Evolutionary conservation across 345 rosid species (phyloP), one percentile per base, ranked within the genome.

Genomic region (Pugionium cornutum): DNA sequence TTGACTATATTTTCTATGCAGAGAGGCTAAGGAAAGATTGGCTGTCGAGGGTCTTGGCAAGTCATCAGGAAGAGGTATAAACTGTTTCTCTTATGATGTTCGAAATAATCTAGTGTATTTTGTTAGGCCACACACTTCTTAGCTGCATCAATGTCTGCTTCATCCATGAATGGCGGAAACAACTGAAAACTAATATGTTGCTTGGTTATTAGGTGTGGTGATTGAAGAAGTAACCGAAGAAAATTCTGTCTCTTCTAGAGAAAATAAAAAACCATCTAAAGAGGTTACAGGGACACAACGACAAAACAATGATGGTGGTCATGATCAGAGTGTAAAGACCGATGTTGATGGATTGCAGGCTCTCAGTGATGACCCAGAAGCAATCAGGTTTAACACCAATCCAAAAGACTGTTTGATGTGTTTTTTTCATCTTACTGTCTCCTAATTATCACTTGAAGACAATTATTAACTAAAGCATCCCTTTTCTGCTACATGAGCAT

Each of bases 161-260:
- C 37, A 5, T 48, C 43, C 48, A 18, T 58, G 52, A 31, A 30
- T 7, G 34, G 6, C 31, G 3, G 25, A 18, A 58, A 37, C 45
- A 52, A 8, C 56, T 73, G 58, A 66, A 27, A n/a, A 10, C 41
- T 39, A 8, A 35, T 7, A 9, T 46, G 32, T 29, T 64, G 33
- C 33, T 57, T 69, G 43, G 67, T 53, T 64, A 31, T 57, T 63
- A 89, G 96, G 82, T 58, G 67, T 88, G 61, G 75, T 79, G 48
- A 83, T 89, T 73, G 92, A 88, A 84, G 97, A 89, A 54, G 82
- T 88, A 73, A 81, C 84, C 60, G 97, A 86, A 79, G 86, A 86
- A 70, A 68, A 25, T 67, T 44, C 73, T 39, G 48, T 46, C 50
- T 62, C 85, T 62, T 81, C 83, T 45, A 71, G 60, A 58, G 79